Base-by-base conservation (phyloP, 2,329 filamentous ascomycete genomes). In the Pseudogymnoascus sp. region DNA sequence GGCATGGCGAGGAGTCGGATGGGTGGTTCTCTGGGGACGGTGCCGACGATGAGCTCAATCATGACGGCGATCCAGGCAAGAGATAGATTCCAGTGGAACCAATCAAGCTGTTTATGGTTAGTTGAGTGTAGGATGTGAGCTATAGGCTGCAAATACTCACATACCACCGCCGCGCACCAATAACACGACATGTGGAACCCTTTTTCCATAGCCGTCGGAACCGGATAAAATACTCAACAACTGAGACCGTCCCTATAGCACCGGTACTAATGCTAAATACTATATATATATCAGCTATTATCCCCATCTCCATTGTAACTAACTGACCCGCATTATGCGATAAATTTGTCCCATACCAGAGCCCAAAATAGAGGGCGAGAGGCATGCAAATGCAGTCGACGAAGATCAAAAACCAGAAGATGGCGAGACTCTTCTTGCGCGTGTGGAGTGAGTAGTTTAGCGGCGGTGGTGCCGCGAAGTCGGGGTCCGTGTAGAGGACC, bases 371-470 rank as follows among this genome's bases (percentile, higher is more conserved):
- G 2, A 86, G 74, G 2, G 75, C 78, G 62, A 86, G 76, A 16
- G 83, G 83, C 71, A 84, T 80, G 61, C 75, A 78, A 62, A 84
- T 74, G 58, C 79, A 81, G 71, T 86, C 83, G 62, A 85, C 67
- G 20, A 85, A 68, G 61, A 85, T 82, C 39, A 86, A 69, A 0
- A 74, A 73, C 83, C 83, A 86, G 73, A 86, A 86, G 64, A 81
- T 72, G 37, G 77, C 73, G 63, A 86, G 84, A 34, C 77, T 74
- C 71, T 77, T 79, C 67, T 82, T 83, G 47, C 83, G 65, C 6
- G 43, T 30, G 8, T 25, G 43, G 5, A 68, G 70, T 8, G 64
- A 68, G 38, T 68, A 62, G 9, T 58, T 38, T 5, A 34, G 54
- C 11, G 30, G 30, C 14, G 30, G 30, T 18, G 35, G 32, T 6